Base-by-base conservation (phyloP, 805 yeast species). In the Priceomyces medius region DNA sequence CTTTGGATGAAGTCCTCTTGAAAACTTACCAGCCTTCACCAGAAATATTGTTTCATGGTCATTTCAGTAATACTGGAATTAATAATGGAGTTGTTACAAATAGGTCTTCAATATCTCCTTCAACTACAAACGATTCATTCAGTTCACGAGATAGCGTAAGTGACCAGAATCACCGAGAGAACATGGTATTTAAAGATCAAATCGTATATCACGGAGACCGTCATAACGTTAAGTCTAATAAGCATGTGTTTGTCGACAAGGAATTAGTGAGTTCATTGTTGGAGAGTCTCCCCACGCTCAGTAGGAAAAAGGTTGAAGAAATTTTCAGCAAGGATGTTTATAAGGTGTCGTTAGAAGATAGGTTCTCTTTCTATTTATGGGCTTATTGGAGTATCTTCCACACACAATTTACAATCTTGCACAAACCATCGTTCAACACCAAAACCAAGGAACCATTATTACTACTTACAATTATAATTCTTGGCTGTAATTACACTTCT, bases 381-480 rank as follows among this genome's bases (percentile, higher is more conserved):
- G 61, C 51, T 6, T 82, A 79, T 54, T 82, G 88, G 88, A 60
- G 63, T 27, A 67, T 72, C 10, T 80, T 79, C 51, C 83, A 81
- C 51, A 77, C 80, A 0, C 77, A 80, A 48, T 78, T 76, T 45
- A 75, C 85, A 2, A 66, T 81, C 28, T 58, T 82, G 19, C 88
- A 81, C 54, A 66, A 67, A 38, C 81, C 84, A 3, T 73, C 85
- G 4, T 83, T 82, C 45, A 66, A 63, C 31, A 74, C 84, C 1
- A 56, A 61, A 14, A 52, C 55, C 0, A 63, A 77, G 0, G 77
- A 79, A 4, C 73, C 79, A 0, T 61, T 81, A 8, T 59, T 83
- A 20, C 54, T 82, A 20, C 58, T 79, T 37, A 55, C 81, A 4
- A 81, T 82, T 80, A 63, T 80, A 9, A 50, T 79, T 31, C 56